These are phyloP conservation scores for Cairneyella variabilis DNA, from an alignment of 495 filamentous ascomycete genomes.

Conservation along the genomic window DNA sequence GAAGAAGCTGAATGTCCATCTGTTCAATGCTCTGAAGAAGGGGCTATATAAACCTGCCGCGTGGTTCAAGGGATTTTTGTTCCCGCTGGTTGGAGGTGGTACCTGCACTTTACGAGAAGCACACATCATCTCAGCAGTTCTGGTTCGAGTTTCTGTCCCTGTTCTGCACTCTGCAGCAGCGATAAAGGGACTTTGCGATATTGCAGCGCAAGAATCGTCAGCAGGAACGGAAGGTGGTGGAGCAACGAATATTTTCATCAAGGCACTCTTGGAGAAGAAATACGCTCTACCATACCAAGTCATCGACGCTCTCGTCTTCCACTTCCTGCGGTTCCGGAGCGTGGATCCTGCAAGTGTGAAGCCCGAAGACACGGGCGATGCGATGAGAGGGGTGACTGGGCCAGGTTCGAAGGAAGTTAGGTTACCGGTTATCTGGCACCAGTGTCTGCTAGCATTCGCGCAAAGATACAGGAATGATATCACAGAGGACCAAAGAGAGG, in stretches of 20 bases:
- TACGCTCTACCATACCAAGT: constrained; percentile 95
- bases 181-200: constrained; percentile 85
- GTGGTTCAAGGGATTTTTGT: constrained; percentile 95
- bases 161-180: constrained; percentile 92
- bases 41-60: constrained; percentile 91
- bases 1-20: constrained; percentile 91
- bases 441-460: constrained; percentile 80
- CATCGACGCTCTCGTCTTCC: constrained; percentile 90
- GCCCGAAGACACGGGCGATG: constrained; percentile 39
- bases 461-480: constrained; percentile 92
- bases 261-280: constrained; percentile 88
- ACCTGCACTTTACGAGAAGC: constrained; percentile 86
- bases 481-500: constrained; percentile 90
- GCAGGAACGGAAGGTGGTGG: constrained; percentile 68
- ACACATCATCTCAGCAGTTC: constrained; percentile 79
- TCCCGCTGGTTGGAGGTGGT: constrained; percentile 71
- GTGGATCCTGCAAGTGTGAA: constrained; percentile 38
- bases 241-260: constrained; percentile 90
- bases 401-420: constrained; percentile 49
- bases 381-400: constrained; percentile 37
- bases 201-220: constrained; percentile 80
- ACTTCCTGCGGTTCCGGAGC: constrained; percentile 84
- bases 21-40: constrained; percentile 90
- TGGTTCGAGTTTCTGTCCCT: constrained; percentile 73
- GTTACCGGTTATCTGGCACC: constrained; percentile 87